Evolutionary conservation across 352 stramenopile genomes (phyloP).

Genomic region (Pythium sukuiense): DNA sequence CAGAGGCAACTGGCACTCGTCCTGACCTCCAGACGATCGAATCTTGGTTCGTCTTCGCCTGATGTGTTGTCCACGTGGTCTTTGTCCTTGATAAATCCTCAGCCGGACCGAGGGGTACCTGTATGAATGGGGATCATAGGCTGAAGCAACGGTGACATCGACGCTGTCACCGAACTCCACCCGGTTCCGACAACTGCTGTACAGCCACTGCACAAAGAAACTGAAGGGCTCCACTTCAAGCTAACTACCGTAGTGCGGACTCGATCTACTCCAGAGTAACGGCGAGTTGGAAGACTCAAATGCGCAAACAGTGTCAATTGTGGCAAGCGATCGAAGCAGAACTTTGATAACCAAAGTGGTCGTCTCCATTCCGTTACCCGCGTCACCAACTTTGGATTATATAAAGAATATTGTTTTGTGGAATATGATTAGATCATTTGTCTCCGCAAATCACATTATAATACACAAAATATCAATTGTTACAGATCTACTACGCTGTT

Average conservation of each 20-base stretch:
- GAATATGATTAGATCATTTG: too few relatives aligned
- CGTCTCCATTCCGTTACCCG: not conserved
- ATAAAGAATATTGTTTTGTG: not conserved
- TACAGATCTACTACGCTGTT: not conserved
- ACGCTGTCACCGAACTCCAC: not conserved
- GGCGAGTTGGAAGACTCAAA: not conserved
- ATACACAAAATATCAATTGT: not conserved
- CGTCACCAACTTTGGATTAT: not conserved
- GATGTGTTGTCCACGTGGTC: not conserved
- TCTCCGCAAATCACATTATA: not conserved
- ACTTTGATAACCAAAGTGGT: not conserved
- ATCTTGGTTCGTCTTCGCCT: not conserved
- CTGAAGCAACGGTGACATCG: not conserved
- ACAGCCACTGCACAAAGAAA: too few relatives aligned
- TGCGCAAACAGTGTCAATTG: not conserved
- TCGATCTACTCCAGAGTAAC: too few relatives aligned
- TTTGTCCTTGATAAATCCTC: not conserved
- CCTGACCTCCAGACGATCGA: not conserved
- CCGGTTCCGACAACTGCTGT: too few relatives aligned
- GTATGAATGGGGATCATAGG: too few relatives aligned
- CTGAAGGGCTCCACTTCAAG: not conserved
- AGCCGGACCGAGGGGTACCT: not conserved
- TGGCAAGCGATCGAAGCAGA: not conserved
- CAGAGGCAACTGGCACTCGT: not conserved
- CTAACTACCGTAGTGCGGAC: too few relatives aligned